These are phyloP conservation scores for Quercus alba DNA, from an alignment of 306 rosid species.

Conservation along the genomic window DNA sequence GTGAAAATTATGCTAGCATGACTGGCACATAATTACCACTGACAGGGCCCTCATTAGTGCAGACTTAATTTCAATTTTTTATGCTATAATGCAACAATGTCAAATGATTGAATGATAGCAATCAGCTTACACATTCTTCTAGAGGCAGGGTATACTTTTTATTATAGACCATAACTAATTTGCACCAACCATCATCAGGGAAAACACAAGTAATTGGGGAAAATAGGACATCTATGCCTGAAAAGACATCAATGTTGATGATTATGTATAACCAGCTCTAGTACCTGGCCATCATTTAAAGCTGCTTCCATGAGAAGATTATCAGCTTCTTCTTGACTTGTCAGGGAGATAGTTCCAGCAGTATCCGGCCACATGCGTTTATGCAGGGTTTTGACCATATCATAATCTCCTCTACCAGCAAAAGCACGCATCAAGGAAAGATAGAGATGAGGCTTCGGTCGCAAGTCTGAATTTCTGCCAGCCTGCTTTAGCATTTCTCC, in stretches of 20 bases:
- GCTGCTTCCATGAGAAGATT: slow-evolving; percentile 92
- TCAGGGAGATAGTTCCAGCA: slow-evolving; percentile 56
- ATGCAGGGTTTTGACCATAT: slow-evolving; percentile 47
- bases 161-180: background rate
- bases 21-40: background rate
- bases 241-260: slow-evolving; percentile 1
- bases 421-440: slow-evolving; percentile 82
- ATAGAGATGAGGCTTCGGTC: slow-evolving; percentile 90
- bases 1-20: background rate
- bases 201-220: background rate
- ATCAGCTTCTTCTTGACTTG: slow-evolving; percentile 70
- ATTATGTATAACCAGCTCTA: background rate
- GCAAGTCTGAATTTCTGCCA: slow-evolving; percentile 53
- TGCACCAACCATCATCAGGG: background rate
- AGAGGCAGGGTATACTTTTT: background rate
- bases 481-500: slow-evolving; percentile 74
- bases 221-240: background rate
- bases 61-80: background rate
- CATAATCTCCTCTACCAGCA: slow-evolving; percentile 67
- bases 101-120: background rate
- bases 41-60: background rate
- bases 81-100: background rate
- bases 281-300: slow-evolving; percentile 67
- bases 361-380: slow-evolving; percentile 69
- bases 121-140: background rate